These are phyloP conservation scores for Lipomyces yamadae DNA, from an alignment of 805 yeast species.

Conservation along the genomic window DNA sequence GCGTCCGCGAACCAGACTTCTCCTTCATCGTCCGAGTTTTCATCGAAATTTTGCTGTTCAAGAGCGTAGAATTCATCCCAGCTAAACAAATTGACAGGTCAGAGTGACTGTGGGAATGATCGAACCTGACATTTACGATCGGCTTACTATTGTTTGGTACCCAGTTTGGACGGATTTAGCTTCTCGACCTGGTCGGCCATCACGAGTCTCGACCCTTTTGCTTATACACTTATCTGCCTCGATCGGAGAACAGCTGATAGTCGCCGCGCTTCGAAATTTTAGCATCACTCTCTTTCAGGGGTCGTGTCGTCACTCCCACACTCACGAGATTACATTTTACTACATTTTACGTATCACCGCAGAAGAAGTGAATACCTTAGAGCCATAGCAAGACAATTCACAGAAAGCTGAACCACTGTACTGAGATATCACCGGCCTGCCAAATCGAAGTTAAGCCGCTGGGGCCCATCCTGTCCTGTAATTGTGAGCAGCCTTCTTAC, in stretches of 20 bases:
- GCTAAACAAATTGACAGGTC: slow-evolving; percentile 40
- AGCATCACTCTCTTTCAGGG: not conserved
- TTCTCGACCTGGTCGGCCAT: slow-evolving; percentile 40
- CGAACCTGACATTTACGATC: not conserved
- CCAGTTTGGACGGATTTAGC: slow-evolving; percentile 78
- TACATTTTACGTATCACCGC: too few relatives aligned
- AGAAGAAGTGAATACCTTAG: too few relatives aligned
- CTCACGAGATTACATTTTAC: too few relatives aligned
- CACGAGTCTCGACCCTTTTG: not conserved
- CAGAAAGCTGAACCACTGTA: too few relatives aligned
- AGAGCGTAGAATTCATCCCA: slow-evolving; percentile 87
- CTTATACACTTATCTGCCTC: not conserved
- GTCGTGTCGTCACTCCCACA: not conserved
- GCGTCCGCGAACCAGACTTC: slow-evolving; percentile 96
- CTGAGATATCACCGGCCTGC: too few relatives aligned
- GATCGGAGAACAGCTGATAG: not conserved
- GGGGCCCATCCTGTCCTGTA: too few relatives aligned
- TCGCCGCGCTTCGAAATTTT: too few relatives aligned
- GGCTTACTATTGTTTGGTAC: slow-evolving; percentile 76
- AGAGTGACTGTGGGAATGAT: not conserved
- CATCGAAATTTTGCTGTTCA: slow-evolving; percentile 72
- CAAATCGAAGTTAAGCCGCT: too few relatives aligned
- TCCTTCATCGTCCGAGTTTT: slow-evolving; percentile 84
- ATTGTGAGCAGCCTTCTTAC: too few relatives aligned
- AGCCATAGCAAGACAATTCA: too few relatives aligned